Evolutionary conservation across 805 yeast species (phyloP), one percentile per base, ranked within the genome.

Genomic region (Nakazawaea populi): DNA sequence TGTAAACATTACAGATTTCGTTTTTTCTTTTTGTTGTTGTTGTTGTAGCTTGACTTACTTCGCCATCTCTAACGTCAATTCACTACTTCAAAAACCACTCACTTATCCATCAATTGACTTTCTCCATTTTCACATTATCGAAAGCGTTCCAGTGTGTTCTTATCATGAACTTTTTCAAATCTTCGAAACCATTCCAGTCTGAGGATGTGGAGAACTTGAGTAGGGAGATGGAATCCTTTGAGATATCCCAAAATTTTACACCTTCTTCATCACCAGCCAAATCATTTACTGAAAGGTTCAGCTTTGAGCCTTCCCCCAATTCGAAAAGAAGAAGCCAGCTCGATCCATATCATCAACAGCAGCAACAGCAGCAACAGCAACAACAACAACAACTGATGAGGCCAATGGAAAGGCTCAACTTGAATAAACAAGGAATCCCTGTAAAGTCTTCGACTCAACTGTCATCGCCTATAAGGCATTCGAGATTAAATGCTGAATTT

Each of bases 361-460:
- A 34, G 36, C 36, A 34, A 34, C 36, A 34, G 3, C 36, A 34
- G 3, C 36, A 34, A 12, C 12, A 34, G 2, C 24, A 18, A 18
- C 24, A 18, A 18, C 24, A 18, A 3, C 24, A 18, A 18, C 35
- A 52, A 34, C 45, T 53, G 42, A 50, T 50, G 45, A 55, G 62
- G 48, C 60, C 63, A 12, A 32, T 59, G 9, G 63, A 60, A 41
- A 58, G 64, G 48, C 48, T 76, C 54, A 74, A 64, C 49, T 70
- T 65, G 55, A 76, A 71, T 58, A 72, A 73, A 52, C 76, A 73
- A 55, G 72, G 71, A 55, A 65, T 67, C 5, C 72, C 75, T 3
- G 29, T 37, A 30, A 32, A 34, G 9, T 56, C 61, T 1, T 50
- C 66, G n/a, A 55, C 63, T 27, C 64, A 57, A 27, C 49, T 62